Percentiles rank a stretch among this genome's conserved stretches.
Evolutionary conservation across 805 yeast species (phyloP).

Genomic region (Millerozyma acaciae): DNA sequence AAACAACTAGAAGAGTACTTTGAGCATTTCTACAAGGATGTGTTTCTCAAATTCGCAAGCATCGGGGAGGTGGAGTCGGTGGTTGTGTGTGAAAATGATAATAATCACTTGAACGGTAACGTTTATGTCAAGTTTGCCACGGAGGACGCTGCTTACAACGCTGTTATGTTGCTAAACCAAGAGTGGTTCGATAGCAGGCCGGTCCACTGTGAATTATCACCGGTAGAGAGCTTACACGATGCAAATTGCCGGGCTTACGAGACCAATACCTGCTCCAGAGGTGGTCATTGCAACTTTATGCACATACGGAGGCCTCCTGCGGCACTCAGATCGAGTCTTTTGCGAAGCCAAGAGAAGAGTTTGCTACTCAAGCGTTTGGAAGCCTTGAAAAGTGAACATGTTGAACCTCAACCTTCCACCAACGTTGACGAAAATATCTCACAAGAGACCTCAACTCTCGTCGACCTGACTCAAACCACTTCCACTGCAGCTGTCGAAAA

Average conservation of each 20-base stretch:
- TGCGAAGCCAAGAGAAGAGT: conserved; percentile 34
- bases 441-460: no score
- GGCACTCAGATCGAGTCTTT: conserved; percentile 39
- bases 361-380: conserved; percentile 11
- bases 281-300: conserved; percentile 82
- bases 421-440: no score
- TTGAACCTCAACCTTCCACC: no score
- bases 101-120: conserved; percentile 80
- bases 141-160: conserved; percentile 55
- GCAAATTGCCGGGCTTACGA: conserved; percentile 76
- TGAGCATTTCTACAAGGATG: conserved; percentile 65
- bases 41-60: conserved; percentile 56
- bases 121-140: conserved; percentile 65
- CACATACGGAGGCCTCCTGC: conserved; percentile 61
- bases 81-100: conserved; percentile 78
- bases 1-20: conserved; percentile 44
- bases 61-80: conserved; percentile 55
- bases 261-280: conserved; percentile 63
- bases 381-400: background rate
- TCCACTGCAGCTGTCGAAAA: conserved; percentile 9
- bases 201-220: conserved; percentile 72
- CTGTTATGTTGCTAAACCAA: conserved; percentile 59
- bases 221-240: conserved; percentile 65
- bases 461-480: conserved; percentile 1
- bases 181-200: conserved; percentile 84